A percentile compares a stretch with the other conserved stretches of the same genome.
Conservation (phyloP, 2,329 filamentous ascomycete species). For the Sporothrix globosa region DNA sequence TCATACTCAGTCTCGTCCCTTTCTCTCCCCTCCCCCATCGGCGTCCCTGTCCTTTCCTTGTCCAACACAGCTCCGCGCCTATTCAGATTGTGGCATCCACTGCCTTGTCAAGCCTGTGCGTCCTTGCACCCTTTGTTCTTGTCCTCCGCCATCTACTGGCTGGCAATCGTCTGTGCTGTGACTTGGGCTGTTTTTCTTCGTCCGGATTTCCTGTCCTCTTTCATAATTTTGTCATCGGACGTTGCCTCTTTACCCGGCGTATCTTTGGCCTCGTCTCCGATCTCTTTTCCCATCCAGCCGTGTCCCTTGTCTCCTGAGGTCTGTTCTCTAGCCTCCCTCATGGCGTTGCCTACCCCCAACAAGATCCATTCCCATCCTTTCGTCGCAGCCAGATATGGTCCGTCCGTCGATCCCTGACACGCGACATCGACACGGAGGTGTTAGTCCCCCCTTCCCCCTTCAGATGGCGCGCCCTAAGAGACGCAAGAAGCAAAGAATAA, state of each 20-base stretch:
- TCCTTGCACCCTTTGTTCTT: not conserved
- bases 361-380: not conserved
- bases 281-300: constrained; percentile 20
- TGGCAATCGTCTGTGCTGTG: constrained; percentile 26
- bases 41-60: not conserved
- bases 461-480: constrained; percentile 1
- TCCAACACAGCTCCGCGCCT: constrained; percentile 7
- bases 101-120: constrained; percentile 22
- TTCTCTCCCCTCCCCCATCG: not conserved
- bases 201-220: not conserved
- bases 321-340: constrained; percentile 19
- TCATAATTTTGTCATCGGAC: not conserved
- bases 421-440: constrained; percentile 26
- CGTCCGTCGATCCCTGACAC: constrained; percentile 28
- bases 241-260: no score
- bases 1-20: not conserved
- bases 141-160: constrained; percentile 28
- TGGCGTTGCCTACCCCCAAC: not conserved
- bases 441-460: not conserved
- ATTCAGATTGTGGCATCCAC: constrained; percentile 2
- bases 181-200: constrained; percentile 7
- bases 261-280: constrained; percentile 7
- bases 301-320: constrained; percentile 11
- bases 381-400: constrained; percentile 8
- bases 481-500: not conserved